Evolutionary conservation across 2,329 filamentous ascomycete species (phyloP), one percentile per base, ranked within the genome.

Genomic region (Huntiella bhutanensis): DNA sequence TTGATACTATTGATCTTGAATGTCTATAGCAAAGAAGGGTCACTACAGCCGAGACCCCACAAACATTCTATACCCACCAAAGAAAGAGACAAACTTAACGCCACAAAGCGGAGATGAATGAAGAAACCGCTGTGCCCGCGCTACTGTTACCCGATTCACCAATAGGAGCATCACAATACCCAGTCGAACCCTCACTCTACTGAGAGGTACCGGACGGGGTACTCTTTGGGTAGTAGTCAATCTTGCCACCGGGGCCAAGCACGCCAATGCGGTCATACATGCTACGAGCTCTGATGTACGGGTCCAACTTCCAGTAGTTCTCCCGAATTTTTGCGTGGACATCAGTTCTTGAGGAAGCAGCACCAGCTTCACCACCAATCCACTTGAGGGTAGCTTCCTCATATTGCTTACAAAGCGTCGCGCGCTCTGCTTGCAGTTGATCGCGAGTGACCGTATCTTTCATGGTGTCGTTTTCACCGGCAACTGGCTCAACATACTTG

Each of bases 271-370:
- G 74, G 60, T 98, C 91, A 55, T 94, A 95, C 51, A 84, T 62
- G n/a, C 78, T 82, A 55, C 80, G 71, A 10, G 87, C 84, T 35
- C 91, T 70, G 28, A 96, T 59, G 59, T 88, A 93, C 0, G 85
- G 85, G 62, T 98, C 91, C 45, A 95, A 61, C 35, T 71, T 69
- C 88, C 91, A 98, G 64, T 96, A 98, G 54, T 82, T 82, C 41
- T 71, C 68, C 51, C 70, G 70, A 54, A 96, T 58, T 51, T 72
- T 63, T 43, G 68, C 68, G 2, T 82, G 78, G 22, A 91, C 56
- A 2, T 65, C 62, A 34, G 74, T 65, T 47, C 85, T 68, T 59
- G 74, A 71, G 41, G 64, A 62, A 57, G 74, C 71, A 44, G 73
- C 58, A 5, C 65, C 59, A 45, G 63, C 63, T 52, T 71, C 52